phyloP scores from a whole-genome alignment of 1,139 yeast genomes.

The Suhomyces yuchorum region DNA sequence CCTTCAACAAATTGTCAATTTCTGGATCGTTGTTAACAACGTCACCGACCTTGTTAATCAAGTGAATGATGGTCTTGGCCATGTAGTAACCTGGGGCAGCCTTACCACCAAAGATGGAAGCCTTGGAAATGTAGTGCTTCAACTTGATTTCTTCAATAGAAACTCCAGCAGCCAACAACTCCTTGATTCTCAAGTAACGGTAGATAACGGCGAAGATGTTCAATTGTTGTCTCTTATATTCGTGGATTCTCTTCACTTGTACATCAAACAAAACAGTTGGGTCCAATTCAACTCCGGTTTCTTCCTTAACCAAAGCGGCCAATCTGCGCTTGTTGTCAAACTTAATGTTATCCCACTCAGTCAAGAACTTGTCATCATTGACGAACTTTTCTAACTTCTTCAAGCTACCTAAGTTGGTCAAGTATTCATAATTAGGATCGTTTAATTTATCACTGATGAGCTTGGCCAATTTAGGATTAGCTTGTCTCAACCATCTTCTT shows the following conservation, averaged over 20 bases:
- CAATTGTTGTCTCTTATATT: slow-evolving; percentile 92
- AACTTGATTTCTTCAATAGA: slow-evolving; percentile 59
- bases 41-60: slow-evolving; percentile 77
- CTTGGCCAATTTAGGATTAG: slow-evolving; percentile 76
- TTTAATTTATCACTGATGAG: slow-evolving; percentile 75
- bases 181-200: slow-evolving; percentile 77
- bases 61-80: slow-evolving; percentile 88
- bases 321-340: slow-evolving; percentile 67
- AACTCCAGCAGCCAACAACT: slow-evolving; percentile 52
- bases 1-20: slow-evolving; percentile 76
- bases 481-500: slow-evolving; percentile 94
- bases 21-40: slow-evolving; percentile 79
- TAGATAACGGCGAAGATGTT: slow-evolving; percentile 87
- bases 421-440: slow-evolving; percentile 60
- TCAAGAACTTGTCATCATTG: slow-evolving; percentile 68
- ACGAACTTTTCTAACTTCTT: slow-evolving; percentile 68
- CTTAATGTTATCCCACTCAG: slow-evolving; percentile 73
- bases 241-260: slow-evolving; percentile 94
- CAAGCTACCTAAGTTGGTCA: slow-evolving; percentile 68
- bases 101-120: slow-evolving; percentile 87
- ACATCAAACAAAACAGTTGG: slow-evolving; percentile 81
- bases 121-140: slow-evolving; percentile 70
- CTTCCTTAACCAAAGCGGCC: slow-evolving; percentile 67
- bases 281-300: slow-evolving; percentile 70
- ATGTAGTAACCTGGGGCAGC: slow-evolving; percentile 97